Evolutionary conservation across 345 rosid species (phyloP).

Genomic region (Triadica sebifera): DNA sequence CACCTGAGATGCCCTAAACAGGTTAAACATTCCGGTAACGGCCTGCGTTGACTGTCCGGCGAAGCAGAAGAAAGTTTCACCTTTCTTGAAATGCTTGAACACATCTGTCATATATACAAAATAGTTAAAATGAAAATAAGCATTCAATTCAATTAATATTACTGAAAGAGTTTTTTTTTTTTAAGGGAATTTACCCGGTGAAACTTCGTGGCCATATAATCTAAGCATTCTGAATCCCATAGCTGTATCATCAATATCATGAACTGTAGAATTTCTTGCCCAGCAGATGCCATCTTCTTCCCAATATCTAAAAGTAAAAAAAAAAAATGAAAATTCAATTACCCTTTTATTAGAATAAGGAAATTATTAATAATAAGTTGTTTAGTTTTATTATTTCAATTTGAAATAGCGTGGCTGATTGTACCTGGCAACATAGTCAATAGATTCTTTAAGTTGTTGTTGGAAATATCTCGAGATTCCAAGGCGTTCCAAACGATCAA

Average conservation of each 20-base stretch:
- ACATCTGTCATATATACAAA: conserved; percentile 46
- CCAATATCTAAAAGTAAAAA: conserved; percentile 56
- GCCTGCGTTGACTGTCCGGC: conserved; percentile 88
- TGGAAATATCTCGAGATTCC: conserved; percentile 84
- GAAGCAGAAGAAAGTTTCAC: conserved; percentile 68
- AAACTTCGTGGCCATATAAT: conserved; percentile 67
- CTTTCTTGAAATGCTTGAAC: conserved; percentile 65
- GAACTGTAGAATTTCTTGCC: conserved; percentile 79
- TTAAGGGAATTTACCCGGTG: conserved; percentile 48
- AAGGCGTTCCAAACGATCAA: conserved; percentile 86
- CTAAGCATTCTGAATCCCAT: conserved; percentile 89
- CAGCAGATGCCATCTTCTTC: conserved; percentile 79
- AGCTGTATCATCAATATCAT: conserved; percentile 87
- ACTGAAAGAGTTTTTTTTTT: not conserved
- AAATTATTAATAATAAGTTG: not conserved
- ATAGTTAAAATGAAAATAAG: too few relatives aligned
- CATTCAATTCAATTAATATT: too few relatives aligned
- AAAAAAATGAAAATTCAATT: not conserved
- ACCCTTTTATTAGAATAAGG: not conserved
- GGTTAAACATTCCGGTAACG: conserved; percentile 80
- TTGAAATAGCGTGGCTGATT: too few relatives aligned
- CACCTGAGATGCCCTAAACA: conserved; percentile 79
- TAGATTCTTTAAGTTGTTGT: conserved; percentile 57
- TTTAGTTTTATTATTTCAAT: not conserved
- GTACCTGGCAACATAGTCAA: conserved; percentile 66